Evolutionary conservation across 1,284 basidiomycete genomes (phyloP).

Genomic region (Ceratobasidium sp.): DNA sequence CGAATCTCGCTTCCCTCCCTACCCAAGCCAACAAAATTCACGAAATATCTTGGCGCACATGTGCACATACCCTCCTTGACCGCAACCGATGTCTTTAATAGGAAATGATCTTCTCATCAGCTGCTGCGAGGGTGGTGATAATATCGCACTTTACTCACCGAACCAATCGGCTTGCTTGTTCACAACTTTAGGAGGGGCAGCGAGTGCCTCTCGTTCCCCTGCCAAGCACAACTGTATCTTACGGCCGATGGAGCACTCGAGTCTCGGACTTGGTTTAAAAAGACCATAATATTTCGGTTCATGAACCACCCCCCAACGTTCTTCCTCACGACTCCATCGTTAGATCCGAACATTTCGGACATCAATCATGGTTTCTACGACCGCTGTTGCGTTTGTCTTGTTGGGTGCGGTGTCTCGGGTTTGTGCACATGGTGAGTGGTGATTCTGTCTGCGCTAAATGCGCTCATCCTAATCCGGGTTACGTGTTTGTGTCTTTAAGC

Average conservation of each 20-base stretch:
- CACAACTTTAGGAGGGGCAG: neutral
- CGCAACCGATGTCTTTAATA: neutral
- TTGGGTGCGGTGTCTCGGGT: constrained; percentile 14
- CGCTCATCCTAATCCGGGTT: neutral
- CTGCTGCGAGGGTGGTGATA: neutral
- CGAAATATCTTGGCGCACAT: neutral
- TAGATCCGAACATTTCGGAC: neutral
- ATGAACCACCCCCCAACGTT: neutral
- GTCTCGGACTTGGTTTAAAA: neutral
- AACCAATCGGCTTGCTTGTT: constrained; percentile 16
- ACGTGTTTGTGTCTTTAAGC: constrained; percentile 25
- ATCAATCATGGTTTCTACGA: constrained; percentile 7
- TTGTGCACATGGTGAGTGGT: constrained; percentile 14
- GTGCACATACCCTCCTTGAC: neutral
- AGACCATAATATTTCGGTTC: neutral
- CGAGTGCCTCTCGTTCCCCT: neutral
- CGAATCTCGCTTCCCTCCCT: neutral
- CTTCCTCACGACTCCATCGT: neutral
- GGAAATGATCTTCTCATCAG: neutral
- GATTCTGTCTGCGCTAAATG: neutral
- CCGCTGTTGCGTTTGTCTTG: neutral
- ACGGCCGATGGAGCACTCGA: neutral
- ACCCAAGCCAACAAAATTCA: neutral
- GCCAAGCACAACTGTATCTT: neutral
- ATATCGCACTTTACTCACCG: neutral